Conservation (phyloP, 805 yeast species). For the Torulaspora maleeae region DNA sequence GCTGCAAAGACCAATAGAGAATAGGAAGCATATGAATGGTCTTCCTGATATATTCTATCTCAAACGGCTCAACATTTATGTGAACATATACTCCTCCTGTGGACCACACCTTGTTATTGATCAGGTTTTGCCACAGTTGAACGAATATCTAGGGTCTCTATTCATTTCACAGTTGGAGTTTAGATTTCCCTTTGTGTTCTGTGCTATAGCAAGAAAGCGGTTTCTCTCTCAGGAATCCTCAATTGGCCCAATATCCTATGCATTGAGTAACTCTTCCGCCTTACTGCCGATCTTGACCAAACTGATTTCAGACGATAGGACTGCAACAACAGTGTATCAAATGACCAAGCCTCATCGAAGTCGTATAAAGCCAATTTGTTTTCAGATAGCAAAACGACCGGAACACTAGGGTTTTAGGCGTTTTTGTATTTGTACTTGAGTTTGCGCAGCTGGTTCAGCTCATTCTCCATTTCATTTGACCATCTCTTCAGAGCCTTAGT, state of each 20-base stretch:
- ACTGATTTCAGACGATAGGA: slow-evolving; percentile 18
- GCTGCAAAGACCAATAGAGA: slow-evolving; percentile 13
- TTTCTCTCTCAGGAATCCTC: slow-evolving; percentile 21
- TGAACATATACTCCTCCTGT: slow-evolving; percentile 3
- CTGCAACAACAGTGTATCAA: slow-evolving; percentile 25
- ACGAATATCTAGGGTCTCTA: slow-evolving; percentile 28
- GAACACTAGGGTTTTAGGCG: slow-evolving; percentile 14
- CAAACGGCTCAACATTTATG: slow-evolving; percentile 2
- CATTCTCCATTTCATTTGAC: slow-evolving; percentile 23
- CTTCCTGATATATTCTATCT: slow-evolving; percentile 7
- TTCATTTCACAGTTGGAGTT: slow-evolving; percentile 35
- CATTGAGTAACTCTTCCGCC: slow-evolving; percentile 21
- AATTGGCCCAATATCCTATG: slow-evolving; percentile 29
- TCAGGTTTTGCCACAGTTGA: slow-evolving; percentile 16
- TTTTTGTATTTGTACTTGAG: slow-evolving; percentile 34
- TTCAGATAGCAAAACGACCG: not conserved
- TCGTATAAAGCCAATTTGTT: slow-evolving; percentile 4
- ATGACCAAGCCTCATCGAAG: slow-evolving; percentile 7
- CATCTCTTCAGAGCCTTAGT: slow-evolving; percentile 20
- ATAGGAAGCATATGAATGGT: slow-evolving; percentile 8
- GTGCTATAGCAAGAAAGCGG: slow-evolving; percentile 21
- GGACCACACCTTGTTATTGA: not conserved
- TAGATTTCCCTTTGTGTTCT: slow-evolving; percentile 35
- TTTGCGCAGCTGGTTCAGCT: slow-evolving; percentile 21
- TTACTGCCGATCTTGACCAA: slow-evolving; percentile 24